Evolutionary conservation across 2,329 filamentous ascomycete genomes (phyloP).

Genomic region (Colletotrichum filicis): DNA sequence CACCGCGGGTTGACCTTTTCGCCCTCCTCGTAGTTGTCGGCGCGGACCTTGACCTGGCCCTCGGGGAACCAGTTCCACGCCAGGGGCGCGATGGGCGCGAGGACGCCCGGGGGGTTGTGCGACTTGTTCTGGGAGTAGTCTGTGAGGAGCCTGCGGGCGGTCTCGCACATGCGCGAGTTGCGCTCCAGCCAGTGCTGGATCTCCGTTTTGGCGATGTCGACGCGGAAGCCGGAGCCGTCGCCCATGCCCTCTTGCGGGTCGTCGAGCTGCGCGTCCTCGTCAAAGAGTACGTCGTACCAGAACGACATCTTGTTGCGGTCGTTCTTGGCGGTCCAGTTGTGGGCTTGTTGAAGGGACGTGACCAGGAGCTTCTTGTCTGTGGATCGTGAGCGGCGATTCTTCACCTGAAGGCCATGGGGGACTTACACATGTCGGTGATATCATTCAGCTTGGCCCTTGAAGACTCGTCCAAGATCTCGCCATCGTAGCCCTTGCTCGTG

Average conservation of each 20-base stretch:
- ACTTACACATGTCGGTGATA: slow-evolving; percentile 72
- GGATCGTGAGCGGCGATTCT: slow-evolving; percentile 35
- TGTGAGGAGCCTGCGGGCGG: slow-evolving; percentile 63
- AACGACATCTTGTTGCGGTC: slow-evolving; percentile 78
- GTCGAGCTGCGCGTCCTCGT: slow-evolving; percentile 61
- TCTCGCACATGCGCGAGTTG: slow-evolving; percentile 68
- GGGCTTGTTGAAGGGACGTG: slow-evolving; percentile 73
- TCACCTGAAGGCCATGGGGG: background rate
- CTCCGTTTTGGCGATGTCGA: slow-evolving; percentile 68
- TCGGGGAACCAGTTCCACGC: slow-evolving; percentile 67
- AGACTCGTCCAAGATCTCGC: slow-evolving; percentile 69
- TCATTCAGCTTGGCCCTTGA: slow-evolving; percentile 69
- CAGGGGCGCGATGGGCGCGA: slow-evolving; percentile 61
- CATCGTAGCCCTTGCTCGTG: slow-evolving; percentile 74
- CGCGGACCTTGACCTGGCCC: slow-evolving; percentile 44
- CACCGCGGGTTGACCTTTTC: slow-evolving; percentile 60
- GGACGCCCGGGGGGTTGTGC: slow-evolving; percentile 59
- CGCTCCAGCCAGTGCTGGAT: slow-evolving; percentile 72
- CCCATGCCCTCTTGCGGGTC: slow-evolving; percentile 63
- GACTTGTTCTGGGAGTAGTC: slow-evolving; percentile 64
- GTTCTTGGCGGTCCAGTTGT: slow-evolving; percentile 77
- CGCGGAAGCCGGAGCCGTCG: slow-evolving; percentile 64
- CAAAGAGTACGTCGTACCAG: slow-evolving; percentile 74
- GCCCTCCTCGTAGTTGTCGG: slow-evolving; percentile 47
- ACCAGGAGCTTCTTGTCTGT: slow-evolving; percentile 74